Base-by-base conservation (phyloP, 805 yeast genomes). In the Candida bentonensis region DNA sequence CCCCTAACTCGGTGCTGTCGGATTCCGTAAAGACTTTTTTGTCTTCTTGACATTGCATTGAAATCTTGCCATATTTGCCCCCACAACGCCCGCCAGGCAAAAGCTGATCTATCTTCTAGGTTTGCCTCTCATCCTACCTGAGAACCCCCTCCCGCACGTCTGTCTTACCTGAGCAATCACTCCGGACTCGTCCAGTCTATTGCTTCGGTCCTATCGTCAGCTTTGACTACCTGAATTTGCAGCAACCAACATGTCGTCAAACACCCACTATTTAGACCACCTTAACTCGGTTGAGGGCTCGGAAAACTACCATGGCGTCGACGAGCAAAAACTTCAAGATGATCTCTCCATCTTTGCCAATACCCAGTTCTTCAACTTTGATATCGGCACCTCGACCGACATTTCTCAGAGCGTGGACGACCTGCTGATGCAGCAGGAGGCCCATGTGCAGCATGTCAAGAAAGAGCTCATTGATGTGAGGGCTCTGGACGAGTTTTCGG, bases 311-410 rank as follows among this genome's bases (percentile, higher is more conserved):
- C 22, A 23, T 39, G 45, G 44, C 33, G 51, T 30, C 5, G 50
- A 51, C 22, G 44, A 45, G 39, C 44, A 50, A 43, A 50, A 39
- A 20, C 45, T 44, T 13, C 55, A 62, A 42, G 70, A 63, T 41
- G 70, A 66, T 47, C 61, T 66, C 46, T 56, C 61, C 36, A 55
- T 67, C 46, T 66, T 67, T 54, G 49, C 69, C 42, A 65, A 65
- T 51, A 67, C 70, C 28, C 62, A 63, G 43, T 66, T 66, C 52
- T 66, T 66, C 51, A 70, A 66, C 54, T 59, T 67, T 46, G 71
- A 66, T 45, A 56, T 66, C 53, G 71, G 71, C 43, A 54, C 66
- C 39, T 52, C 66, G 41, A 64, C 69, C 25, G 67, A 66, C 47
- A 63, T 66, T 43, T 65, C 65, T 11, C 61, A 62, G 9, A 57